A percentile compares a stretch with the other conserved stretches of the same genome.
phyloP scores from a whole-genome alignment of 352 stramenopile species.

The Globisporangium splendens region DNA sequence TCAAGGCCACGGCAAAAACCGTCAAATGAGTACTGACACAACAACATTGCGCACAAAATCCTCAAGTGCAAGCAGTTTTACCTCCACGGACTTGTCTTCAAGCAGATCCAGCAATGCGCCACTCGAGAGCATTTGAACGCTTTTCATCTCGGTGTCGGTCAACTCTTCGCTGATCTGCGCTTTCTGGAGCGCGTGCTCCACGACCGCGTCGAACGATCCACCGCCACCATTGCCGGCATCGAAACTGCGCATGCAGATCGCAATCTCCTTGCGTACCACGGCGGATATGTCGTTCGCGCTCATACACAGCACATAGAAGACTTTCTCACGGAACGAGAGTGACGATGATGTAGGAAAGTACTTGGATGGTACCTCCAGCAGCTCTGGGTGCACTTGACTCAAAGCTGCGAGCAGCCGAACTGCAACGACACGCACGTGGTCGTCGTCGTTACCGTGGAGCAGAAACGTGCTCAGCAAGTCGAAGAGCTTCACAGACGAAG shows the following conservation, averaged over 20 bases:
- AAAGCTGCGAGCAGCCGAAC: constrained; percentile 30
- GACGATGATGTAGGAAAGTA: constrained; percentile 21
- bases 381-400: constrained; percentile 17
- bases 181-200: constrained; percentile 48
- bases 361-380: constrained; percentile 19
- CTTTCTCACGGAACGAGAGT: constrained; percentile 36
- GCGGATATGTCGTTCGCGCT: constrained; percentile 27
- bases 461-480: constrained; percentile 34
- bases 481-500: constrained; percentile 20
- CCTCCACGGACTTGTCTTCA: constrained; percentile 38
- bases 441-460: constrained; percentile 23
- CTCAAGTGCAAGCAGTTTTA: constrained; percentile 15
- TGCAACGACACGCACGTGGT: constrained; percentile 27
- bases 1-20: too few relatives aligned
- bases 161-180: constrained; percentile 47
- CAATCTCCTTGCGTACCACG: constrained; percentile 36
- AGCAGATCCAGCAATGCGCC: constrained; percentile 55
- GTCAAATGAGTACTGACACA: background rate
- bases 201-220: constrained; percentile 15
- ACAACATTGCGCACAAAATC: background rate
- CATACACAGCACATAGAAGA: constrained; percentile 45
- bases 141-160: constrained; percentile 33
- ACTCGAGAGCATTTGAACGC: constrained; percentile 56
- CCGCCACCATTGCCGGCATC: background rate
- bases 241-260: constrained; percentile 30